phyloP scores from a whole-genome alignment of 305 asterid genomes.

The Fraxinus floribunda region DNA sequence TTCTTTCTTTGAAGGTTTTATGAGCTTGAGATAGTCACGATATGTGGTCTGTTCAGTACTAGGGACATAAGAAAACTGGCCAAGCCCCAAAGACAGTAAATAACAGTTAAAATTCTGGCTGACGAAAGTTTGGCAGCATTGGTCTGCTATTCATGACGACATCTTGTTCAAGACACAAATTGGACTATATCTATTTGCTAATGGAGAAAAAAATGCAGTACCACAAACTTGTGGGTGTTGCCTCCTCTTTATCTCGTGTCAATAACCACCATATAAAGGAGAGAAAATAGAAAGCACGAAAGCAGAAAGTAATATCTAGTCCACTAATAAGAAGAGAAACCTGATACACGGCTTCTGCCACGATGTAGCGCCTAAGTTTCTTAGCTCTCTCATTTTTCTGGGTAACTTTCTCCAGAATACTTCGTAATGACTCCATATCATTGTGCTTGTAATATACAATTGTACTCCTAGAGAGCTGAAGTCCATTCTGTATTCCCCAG shows the following conservation, averaged over 20 bases:
- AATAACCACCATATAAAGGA: conserved; percentile 5
- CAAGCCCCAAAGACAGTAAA: not conserved
- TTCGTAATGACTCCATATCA: conserved; percentile 66
- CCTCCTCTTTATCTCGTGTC: not conserved
- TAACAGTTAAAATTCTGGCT: not conserved
- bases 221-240: not conserved
- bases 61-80: not conserved
- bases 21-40: not conserved
- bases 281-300: not conserved
- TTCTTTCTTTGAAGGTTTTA: not conserved
- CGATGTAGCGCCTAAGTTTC: conserved; percentile 87
- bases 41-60: not conserved
- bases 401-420: conserved; percentile 64
- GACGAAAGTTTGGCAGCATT: not conserved
- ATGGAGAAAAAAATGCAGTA: not conserved
- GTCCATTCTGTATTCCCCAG: conserved; percentile 98
- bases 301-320: conserved; percentile 1
- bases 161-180: not conserved
- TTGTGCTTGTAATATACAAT: conserved; percentile 83
- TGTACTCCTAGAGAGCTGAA: conserved; percentile 92
- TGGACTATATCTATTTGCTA: not conserved
- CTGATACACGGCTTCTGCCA: conserved; percentile 96
- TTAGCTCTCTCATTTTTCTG: conserved; percentile 71
- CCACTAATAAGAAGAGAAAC: conserved; percentile 38
- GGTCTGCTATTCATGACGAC: not conserved